A percentile compares a stretch with the other conserved stretches of the same genome.
phyloP scores from a whole-genome alignment of 1,139 yeast species.

The Protomyces inundatus region DNA sequence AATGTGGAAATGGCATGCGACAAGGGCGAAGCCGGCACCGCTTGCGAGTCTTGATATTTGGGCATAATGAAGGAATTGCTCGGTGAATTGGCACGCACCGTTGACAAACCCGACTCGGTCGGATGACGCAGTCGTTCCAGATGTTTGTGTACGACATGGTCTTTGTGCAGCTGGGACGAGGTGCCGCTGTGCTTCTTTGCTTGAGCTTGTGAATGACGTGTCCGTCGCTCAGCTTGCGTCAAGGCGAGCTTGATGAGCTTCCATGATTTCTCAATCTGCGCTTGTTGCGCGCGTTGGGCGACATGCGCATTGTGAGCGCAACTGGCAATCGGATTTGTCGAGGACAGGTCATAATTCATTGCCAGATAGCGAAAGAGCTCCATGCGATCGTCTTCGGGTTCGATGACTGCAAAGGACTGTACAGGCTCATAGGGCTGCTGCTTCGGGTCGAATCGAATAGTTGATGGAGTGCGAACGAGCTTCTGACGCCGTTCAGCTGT shows the following conservation, averaged over 20 bases:
- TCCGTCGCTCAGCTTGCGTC: constrained; percentile 4
- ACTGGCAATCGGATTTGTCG: constrained; percentile 45
- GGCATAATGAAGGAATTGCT: constrained; percentile 20
- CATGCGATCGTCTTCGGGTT: neutral
- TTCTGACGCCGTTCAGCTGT: neutral
- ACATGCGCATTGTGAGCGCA: constrained; percentile 57
- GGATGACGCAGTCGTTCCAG: constrained; percentile 12
- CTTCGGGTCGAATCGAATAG: constrained; percentile 36
- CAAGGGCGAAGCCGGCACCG: neutral
- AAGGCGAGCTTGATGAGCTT: constrained; percentile 42
- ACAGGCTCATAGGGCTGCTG: neutral
- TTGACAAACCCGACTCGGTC: constrained; percentile 5
- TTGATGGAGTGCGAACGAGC: constrained; percentile 42
- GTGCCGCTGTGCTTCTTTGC: neutral
- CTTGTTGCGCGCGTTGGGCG: constrained; percentile 51
- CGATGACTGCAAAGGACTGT: constrained; percentile 16
- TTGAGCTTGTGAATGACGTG: neutral
- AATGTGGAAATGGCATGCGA: neutral
- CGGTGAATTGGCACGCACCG: constrained; percentile 16
- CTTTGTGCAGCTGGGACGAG: neutral
- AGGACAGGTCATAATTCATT: constrained; percentile 33
- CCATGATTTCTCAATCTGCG: constrained; percentile 67
- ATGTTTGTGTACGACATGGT: constrained; percentile 1
- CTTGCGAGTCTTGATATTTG: constrained; percentile 1
- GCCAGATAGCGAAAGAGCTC: constrained; percentile 24